A percentile compares a stretch with the other conserved stretches of the same genome.
These are phyloP conservation scores for Hypoxylon perforatum DNA, from an alignment of 495 filamentous ascomycete species.

Conservation along the genomic window DNA sequence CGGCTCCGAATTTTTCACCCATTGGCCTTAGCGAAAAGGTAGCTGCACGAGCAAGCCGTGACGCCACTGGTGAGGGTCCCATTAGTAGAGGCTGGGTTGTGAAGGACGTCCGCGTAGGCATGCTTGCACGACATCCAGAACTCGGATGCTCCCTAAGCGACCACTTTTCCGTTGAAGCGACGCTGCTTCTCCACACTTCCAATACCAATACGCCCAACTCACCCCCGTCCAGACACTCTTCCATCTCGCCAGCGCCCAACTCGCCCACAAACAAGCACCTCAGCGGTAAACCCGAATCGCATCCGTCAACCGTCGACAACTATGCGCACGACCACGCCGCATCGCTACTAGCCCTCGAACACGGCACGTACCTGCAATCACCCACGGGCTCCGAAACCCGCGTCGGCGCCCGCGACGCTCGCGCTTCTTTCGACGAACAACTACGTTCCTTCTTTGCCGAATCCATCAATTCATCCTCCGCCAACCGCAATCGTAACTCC, in stretches of 20 bases:
- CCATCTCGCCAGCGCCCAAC: constrained; percentile 10
- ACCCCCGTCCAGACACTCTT: constrained; percentile 12
- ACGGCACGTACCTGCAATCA: constrained; percentile 53
- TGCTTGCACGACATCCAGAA: constrained; percentile 84
- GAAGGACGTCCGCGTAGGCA: constrained; percentile 73
- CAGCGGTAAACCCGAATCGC: constrained; percentile 12
- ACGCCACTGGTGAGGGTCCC: constrained; percentile 34
- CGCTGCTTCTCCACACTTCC: constrained; percentile 59
- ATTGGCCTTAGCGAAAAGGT: constrained; percentile 19
- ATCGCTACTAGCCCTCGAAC: constrained; percentile 50
- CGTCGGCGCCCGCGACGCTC: constrained; percentile 35
- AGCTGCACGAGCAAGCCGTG: constrained; percentile 27
- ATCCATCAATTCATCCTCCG: not conserved
- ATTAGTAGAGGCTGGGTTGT: constrained; percentile 70
- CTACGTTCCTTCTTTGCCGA: constrained; percentile 27
- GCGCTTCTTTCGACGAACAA: constrained; percentile 43
- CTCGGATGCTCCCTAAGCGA: constrained; percentile 88
- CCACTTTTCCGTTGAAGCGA: constrained; percentile 87
- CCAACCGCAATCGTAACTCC: constrained; percentile 40
- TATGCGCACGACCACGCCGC: constrained; percentile 25
- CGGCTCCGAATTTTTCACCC: constrained; percentile 31
- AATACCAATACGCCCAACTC: constrained; percentile 1
- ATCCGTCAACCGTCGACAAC: constrained; percentile 20
- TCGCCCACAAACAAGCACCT: constrained; percentile 35
- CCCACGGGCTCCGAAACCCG: constrained; percentile 43